These are phyloP conservation scores for Tremella mesenterica DNA, from an alignment of 768 basidiomycete genomes.

Conservation along the genomic window DNA sequence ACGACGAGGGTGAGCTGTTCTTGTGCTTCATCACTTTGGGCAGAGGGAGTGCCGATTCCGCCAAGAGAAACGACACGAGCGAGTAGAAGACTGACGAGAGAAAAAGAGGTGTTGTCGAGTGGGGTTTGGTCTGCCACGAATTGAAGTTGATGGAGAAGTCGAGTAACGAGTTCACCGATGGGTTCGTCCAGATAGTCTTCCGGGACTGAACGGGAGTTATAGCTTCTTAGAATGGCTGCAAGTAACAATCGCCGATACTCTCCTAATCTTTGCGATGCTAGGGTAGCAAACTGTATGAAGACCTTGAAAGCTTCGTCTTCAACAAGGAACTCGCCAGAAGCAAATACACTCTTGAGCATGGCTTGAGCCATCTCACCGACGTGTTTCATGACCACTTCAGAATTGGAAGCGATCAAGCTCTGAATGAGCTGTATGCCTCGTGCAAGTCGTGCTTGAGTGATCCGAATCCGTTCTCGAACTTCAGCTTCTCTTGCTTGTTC, in stretches of 20 bases:
- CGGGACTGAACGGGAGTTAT: slow-evolving; percentile 60
- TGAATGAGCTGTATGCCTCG: slow-evolving; percentile 64
- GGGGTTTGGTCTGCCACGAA: slow-evolving; percentile 70
- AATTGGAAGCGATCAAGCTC: slow-evolving; percentile 53
- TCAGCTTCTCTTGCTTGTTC: slow-evolving; percentile 73
- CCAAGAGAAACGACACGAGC: slow-evolving; percentile 60
- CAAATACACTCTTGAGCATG: slow-evolving; percentile 60
- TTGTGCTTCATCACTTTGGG: slow-evolving; percentile 61
- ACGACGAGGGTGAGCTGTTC: slow-evolving; percentile 67
- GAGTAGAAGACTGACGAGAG: slow-evolving; percentile 68
- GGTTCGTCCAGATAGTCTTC: slow-evolving; percentile 65
- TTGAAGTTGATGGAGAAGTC: slow-evolving; percentile 75
- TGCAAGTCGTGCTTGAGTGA: slow-evolving; percentile 52
- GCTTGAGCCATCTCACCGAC: slow-evolving; percentile 56
- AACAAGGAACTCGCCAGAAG: slow-evolving; percentile 56
- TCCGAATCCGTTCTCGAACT: slow-evolving; percentile 56
- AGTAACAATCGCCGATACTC: slow-evolving; percentile 64
- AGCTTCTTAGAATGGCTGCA: slow-evolving; percentile 69
- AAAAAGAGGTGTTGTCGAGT: slow-evolving; percentile 77
- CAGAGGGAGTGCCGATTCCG: slow-evolving; percentile 55
- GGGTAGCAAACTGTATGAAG: slow-evolving; percentile 64
- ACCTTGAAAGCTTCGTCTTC: slow-evolving; percentile 60
- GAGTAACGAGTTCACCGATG: slow-evolving; percentile 62
- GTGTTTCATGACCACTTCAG: slow-evolving; percentile 53
- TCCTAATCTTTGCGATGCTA: slow-evolving; percentile 66